These are phyloP conservation scores for Amauroascus verrucosus DNA, from an alignment of 2,329 filamentous ascomycete species.

Conservation along the genomic window DNA sequence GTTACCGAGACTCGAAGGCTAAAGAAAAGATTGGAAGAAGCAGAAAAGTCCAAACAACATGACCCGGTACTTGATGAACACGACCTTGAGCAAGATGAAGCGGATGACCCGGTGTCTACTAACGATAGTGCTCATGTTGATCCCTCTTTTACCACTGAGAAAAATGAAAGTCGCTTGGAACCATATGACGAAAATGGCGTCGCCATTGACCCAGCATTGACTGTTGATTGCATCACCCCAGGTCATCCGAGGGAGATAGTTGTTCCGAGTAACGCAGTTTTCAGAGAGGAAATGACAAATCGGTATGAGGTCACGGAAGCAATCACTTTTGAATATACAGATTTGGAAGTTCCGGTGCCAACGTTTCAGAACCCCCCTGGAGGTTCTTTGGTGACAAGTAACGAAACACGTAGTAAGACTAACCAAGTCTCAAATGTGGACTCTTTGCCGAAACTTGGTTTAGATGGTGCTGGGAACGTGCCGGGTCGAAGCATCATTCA, in stretches of 20 bases:
- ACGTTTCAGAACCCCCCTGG: not conserved
- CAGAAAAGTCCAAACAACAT: constrained; percentile 41
- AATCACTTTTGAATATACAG: constrained; percentile 28
- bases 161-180: constrained; percentile 8
- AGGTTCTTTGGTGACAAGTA: not conserved
- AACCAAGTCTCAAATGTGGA: not conserved
- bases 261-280: constrained; percentile 23
- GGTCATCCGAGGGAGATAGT: constrained; percentile 16
- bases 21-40: constrained; percentile 43
- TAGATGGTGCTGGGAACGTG: constrained; percentile 2
- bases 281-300: constrained; percentile 23
- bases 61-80: constrained; percentile 39
- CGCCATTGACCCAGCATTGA: constrained; percentile 37
- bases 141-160: not conserved
- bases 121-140: constrained; percentile 1
- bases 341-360: constrained; percentile 15
- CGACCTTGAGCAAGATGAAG: constrained; percentile 34
- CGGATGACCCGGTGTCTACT: not conserved
- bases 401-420: not conserved
- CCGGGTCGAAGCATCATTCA: constrained; percentile 7
- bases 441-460: not conserved
- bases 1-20: constrained; percentile 31
- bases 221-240: constrained; percentile 5
- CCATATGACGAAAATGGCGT: constrained; percentile 23
- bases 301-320: constrained; percentile 26